Evolutionary conservation across 2,329 filamentous ascomycete species (phyloP), one percentile per base, ranked within the genome.

Genomic region (Ophiocordyceps camponoti-rufipedis): DNA sequence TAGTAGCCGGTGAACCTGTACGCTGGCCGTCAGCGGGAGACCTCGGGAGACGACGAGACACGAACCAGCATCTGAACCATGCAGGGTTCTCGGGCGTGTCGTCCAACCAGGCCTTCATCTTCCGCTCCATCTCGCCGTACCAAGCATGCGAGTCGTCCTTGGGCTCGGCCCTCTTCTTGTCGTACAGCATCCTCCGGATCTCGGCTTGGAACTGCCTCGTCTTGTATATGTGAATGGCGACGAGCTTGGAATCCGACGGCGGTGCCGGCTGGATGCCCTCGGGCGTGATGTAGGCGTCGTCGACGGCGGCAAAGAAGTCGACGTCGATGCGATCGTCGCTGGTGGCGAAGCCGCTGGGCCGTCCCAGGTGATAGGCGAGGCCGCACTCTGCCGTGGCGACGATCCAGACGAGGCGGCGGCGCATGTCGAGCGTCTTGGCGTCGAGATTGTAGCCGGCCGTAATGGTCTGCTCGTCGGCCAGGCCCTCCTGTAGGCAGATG

Each of bases 211-310:
- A 68, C 47, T 93, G 63, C 46, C 86, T 74, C 85, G 95, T 93
- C 57, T 85, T 89, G 67, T 87, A 87, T 55, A 94, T 91, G 59
- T 98, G 89, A 49, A 95, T 87, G 2, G 86, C 81, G 28, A 94
- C 80, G 54, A 85, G 76, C 60, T 98, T 98, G 57, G 84, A 85
- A 52, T 88, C 72, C 35, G 84, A 85, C 2, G 75, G 71, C 5
- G 80, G 81, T 1, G 80, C 83, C 0, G 79, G 72, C 19, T 78
- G 66, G 47, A 95, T 82, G 3, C 86, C 88, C 32, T 80, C 70
- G 2, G 75, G 69, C 1, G 81, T 88, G 53, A 98, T 95, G 59
- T 82, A 81, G 44, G 79, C 72, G 62, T 98, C 91, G 53, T 86
- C 81, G 35, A 86, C 80, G 2, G 80, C 71, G 51, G 85, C 76